phyloP scores from a whole-genome alignment of 441 rosid genomes.

The Populus hybrid region DNA sequence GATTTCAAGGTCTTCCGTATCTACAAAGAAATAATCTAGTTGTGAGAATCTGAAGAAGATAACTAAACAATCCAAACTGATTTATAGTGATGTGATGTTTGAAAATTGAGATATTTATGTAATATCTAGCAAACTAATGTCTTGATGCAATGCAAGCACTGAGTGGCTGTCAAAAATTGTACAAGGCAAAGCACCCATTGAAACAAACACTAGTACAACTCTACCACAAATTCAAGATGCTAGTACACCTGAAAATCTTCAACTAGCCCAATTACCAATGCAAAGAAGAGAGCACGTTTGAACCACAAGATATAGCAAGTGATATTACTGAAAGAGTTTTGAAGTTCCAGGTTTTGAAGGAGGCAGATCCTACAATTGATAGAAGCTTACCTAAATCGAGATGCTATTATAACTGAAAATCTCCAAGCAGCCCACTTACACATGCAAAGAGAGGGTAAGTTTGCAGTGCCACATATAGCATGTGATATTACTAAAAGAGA shows the following conservation, averaged over 20 bases:
- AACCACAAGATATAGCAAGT: neutral
- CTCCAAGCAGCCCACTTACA: neutral
- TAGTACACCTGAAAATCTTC: neutral
- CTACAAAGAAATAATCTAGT: constrained; percentile 30
- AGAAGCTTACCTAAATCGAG: neutral
- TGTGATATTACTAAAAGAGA: neutral
- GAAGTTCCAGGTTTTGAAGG: neutral
- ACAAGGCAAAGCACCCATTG: neutral
- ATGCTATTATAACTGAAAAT: neutral
- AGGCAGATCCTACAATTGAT: neutral
- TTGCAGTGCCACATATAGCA: neutral
- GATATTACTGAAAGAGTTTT: neutral
- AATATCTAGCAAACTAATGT: neutral
- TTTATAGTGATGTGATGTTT: neutral
- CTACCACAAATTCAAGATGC: neutral
- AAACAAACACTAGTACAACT: neutral
- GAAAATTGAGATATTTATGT: neutral
- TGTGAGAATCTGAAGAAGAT: neutral
- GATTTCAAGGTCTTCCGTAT: constrained; percentile 70
- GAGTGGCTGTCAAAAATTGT: neutral
- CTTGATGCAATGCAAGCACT: neutral
- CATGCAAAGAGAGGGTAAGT: neutral
- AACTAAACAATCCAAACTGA: neutral
- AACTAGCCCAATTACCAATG: neutral
- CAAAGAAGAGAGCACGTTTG: neutral